Evolutionary conservation across 805 yeast genomes (phyloP).

Genomic region (Suhomyces sp.): DNA sequence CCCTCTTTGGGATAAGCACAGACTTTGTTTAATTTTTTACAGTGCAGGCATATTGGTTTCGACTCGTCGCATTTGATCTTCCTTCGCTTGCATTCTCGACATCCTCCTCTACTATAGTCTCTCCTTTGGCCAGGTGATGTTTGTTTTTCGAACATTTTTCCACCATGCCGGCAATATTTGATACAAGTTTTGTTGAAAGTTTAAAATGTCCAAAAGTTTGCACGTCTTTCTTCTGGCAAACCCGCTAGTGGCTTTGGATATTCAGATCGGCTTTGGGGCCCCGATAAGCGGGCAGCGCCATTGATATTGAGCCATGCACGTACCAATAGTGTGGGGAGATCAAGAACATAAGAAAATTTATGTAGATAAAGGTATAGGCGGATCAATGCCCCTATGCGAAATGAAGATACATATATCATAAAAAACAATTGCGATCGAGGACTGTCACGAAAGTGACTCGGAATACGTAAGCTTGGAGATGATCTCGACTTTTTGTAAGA

Average conservation of each 20-base stretch:
- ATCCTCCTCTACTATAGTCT: slow-evolving; percentile 38
- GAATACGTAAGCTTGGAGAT: not conserved
- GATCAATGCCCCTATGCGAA: not conserved
- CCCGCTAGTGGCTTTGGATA: not conserved
- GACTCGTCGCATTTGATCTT: slow-evolving; percentile 42
- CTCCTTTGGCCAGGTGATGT: slow-evolving; percentile 5
- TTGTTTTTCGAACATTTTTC: slow-evolving; percentile 1
- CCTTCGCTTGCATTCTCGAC: slow-evolving; percentile 42
- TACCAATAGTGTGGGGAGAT: not conserved
- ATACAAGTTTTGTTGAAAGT: not conserved
- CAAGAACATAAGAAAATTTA: not conserved
- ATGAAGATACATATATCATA: too few relatives aligned
- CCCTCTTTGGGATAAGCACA: slow-evolving; percentile 38
- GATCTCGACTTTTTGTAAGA: not conserved
- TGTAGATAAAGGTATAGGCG: not conserved
- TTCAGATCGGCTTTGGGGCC: not conserved
- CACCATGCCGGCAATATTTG: slow-evolving; percentile 1
- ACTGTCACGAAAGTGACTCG: not conserved
- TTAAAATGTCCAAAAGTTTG: not conserved
- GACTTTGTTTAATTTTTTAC: slow-evolving; percentile 28
- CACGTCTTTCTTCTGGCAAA: not conserved
- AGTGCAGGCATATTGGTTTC: slow-evolving; percentile 31
- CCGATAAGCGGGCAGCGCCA: not conserved
- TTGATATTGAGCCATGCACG: not conserved
- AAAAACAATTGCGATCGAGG: too few relatives aligned